phyloP scores from a whole-genome alignment of 176 grass and related monocot species.

The Calamus simplicifolius region DNA sequence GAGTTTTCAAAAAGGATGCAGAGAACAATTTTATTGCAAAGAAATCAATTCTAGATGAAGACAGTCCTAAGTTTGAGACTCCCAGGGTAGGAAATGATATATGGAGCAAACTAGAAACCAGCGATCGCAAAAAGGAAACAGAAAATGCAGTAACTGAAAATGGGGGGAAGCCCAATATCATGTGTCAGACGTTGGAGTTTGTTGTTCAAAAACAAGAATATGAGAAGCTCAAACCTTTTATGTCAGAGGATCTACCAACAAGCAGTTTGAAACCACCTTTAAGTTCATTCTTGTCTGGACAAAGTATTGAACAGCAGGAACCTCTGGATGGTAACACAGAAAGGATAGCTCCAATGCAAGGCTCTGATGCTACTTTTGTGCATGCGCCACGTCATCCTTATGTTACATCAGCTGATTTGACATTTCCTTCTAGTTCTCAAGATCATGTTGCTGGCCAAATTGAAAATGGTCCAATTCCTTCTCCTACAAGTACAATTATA shows the following conservation, averaged over 20 bases:
- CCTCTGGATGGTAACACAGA: conserved; percentile 7
- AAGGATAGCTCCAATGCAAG: conserved; percentile 11
- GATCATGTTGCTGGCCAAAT: not conserved
- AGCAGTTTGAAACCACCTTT: conserved; percentile 9
- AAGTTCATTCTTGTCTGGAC: conserved; percentile 1
- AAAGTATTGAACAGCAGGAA: conserved; percentile 17
- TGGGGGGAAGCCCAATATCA: not conserved
- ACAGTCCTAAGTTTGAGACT: too few species aligned
- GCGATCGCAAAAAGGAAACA: conserved; percentile 1
- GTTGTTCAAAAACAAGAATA: conserved; percentile 4
- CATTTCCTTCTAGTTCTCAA: not conserved
- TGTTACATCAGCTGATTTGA: too few species aligned
- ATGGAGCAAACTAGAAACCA: conserved; percentile 17
- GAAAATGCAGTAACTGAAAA: conserved; percentile 3
- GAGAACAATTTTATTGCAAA: conserved; percentile 17
- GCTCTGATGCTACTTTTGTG: conserved; percentile 18
- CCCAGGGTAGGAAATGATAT: not conserved
- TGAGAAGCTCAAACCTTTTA: conserved; percentile 11
- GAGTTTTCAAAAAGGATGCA: conserved; percentile 14
- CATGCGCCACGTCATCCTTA: conserved; percentile 10
- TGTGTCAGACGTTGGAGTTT: not conserved
- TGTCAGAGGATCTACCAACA: conserved; percentile 13
- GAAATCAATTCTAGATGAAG: not conserved
- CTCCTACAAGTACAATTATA: conserved; percentile 15
- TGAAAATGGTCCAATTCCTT: not conserved